Conservation (phyloP, 345 rosid genomes). For the Isatis tinctoria region DNA sequence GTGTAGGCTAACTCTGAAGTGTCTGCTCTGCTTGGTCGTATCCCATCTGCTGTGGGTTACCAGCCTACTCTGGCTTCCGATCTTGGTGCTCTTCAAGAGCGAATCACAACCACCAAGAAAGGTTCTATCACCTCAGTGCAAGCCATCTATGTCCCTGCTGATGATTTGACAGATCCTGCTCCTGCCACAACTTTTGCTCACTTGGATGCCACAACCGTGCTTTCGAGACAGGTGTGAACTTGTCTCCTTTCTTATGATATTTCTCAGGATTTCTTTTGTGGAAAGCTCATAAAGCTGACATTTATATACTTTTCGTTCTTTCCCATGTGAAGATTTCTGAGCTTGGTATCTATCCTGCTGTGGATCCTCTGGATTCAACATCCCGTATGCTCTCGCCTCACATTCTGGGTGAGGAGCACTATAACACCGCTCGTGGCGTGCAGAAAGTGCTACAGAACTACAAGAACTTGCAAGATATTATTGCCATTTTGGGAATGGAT, state of each 20-base stretch:
- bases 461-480: constrained; percentile 97
- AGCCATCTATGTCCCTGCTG: constrained; percentile 99
- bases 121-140: constrained; percentile 99
- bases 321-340: constrained; percentile 62
- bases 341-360: constrained; percentile 98
- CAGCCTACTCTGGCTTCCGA: constrained; percentile 98
- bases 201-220: constrained; percentile 98
- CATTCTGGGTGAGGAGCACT: constrained; percentile 92
- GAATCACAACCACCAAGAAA: constrained; percentile 98
- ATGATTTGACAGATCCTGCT: constrained; percentile 99
- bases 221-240: constrained; percentile 77
- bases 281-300: not conserved
- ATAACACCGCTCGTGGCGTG: constrained; percentile 95
- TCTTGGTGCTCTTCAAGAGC: constrained; percentile 99
- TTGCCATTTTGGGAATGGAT: constrained; percentile 99
- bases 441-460: constrained; percentile 98
- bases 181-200: constrained; percentile 98
- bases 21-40: constrained; percentile 98
- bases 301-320: not conserved
- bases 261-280: not conserved
- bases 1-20: constrained; percentile 98
- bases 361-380: constrained; percentile 97
- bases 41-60: constrained; percentile 99
- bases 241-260: not conserved
- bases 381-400: constrained; percentile 97